A percentile compares a stretch with the other conserved stretches of the same genome.
Evolutionary conservation across 352 stramenopile species (phyloP).

Genomic region (Phytophthora sansomeana): DNA sequence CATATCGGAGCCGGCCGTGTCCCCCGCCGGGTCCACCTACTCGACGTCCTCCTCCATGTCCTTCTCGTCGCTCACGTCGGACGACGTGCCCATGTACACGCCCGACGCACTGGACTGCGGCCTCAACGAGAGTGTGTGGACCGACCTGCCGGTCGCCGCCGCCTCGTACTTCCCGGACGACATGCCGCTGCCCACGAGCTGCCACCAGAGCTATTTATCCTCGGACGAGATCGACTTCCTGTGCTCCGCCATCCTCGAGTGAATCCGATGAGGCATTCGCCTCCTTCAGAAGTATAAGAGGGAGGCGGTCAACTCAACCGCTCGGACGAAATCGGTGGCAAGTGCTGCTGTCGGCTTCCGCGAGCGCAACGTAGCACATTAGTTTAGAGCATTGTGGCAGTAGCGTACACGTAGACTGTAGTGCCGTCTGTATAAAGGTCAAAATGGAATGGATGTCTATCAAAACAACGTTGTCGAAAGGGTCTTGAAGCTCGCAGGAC

Average conservation of each 20-base stretch:
- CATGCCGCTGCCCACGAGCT: constrained; percentile 32
- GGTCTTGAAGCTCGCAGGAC: too few relatives aligned
- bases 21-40: constrained; percentile 28
- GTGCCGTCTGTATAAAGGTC: constrained; percentile 28
- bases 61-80: constrained; percentile 40
- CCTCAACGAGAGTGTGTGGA: constrained; percentile 67
- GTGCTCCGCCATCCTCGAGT: constrained; percentile 85
- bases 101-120: constrained; percentile 63
- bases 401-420: constrained; percentile 28
- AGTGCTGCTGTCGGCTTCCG: constrained; percentile 60
- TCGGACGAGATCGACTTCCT: constrained; percentile 89
- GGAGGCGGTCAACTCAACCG: background rate
- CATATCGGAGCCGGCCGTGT: constrained; percentile 28
- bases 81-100: constrained; percentile 70
- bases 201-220: constrained; percentile 64
- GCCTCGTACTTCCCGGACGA: constrained; percentile 32
- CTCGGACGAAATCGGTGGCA: constrained; percentile 40
- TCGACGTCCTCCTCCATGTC: constrained; percentile 40
- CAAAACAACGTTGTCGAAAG: background rate
- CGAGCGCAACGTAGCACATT: constrained; percentile 24
- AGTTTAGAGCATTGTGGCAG: constrained; percentile 33
- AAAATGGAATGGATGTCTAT: constrained; percentile 38
- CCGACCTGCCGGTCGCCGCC: constrained; percentile 46
- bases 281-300: constrained; percentile 19
- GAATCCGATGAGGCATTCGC: constrained; percentile 5